Conservation (phyloP, 2,329 filamentous ascomycete species). For the Cladosporium oxysporum region DNA sequence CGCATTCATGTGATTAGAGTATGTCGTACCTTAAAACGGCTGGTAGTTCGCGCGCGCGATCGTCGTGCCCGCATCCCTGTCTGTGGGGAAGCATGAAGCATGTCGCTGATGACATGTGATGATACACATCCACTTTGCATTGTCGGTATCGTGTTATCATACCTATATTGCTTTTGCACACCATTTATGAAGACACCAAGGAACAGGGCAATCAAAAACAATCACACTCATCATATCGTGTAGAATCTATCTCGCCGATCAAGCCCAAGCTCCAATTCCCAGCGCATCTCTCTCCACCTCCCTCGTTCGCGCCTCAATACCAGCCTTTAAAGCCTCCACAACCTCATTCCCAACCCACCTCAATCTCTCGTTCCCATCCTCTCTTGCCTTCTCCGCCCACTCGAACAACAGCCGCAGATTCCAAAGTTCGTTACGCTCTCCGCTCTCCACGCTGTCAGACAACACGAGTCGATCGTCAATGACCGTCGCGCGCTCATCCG, state of each 20-base stretch:
- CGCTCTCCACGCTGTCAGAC: conserved; percentile 41
- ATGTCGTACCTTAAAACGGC: background rate
- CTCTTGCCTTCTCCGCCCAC: conserved; percentile 58
- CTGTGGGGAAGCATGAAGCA: conserved; percentile 1
- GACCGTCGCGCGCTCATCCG: conserved; percentile 58
- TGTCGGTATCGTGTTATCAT: background rate
- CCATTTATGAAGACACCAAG: background rate
- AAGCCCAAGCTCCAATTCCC: background rate
- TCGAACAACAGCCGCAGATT: conserved; percentile 65
- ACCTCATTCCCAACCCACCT: conserved; percentile 60
- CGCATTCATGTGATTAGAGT: background rate
- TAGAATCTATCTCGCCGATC: background rate
- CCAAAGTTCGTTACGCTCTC: conserved; percentile 59
- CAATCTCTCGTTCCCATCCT: conserved; percentile 41
- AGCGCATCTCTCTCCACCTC: background rate
- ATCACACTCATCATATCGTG: background rate
- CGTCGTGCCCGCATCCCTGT: background rate
- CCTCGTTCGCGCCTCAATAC: conserved; percentile 45
- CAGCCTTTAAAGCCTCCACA: conserved; percentile 56
- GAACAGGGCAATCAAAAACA: background rate
- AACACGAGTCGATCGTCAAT: conserved; percentile 75
- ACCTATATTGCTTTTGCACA: background rate
- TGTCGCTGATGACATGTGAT: conserved; percentile 1
- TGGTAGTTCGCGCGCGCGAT: background rate
- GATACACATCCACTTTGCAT: background rate